Conservation (phyloP, 768 basidiomycete species). For the Arthromyces matolae region DNA sequence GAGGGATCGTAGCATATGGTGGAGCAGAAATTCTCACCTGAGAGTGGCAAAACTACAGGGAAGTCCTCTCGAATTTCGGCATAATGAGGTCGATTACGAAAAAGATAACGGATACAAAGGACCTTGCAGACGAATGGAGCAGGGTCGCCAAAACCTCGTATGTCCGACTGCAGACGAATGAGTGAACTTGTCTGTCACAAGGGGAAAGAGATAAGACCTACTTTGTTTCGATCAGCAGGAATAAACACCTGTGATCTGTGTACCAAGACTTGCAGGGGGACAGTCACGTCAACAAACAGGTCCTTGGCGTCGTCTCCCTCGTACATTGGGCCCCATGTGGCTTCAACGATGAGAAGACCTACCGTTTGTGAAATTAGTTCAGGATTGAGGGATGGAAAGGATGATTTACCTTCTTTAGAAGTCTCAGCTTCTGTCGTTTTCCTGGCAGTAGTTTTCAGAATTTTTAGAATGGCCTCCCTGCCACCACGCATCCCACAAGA, state of each 20-base stretch:
- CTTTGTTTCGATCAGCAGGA: slow-evolving; percentile 73
- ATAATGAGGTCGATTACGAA: slow-evolving; percentile 69
- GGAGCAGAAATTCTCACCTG: no score
- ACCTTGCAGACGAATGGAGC: slow-evolving; percentile 69
- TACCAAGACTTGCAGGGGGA: slow-evolving; percentile 80
- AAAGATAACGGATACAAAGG: slow-evolving; percentile 71
- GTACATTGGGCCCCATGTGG: slow-evolving; percentile 62
- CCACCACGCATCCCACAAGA: slow-evolving; percentile 60
- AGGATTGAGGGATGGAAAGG: not conserved
- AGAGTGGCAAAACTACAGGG: slow-evolving; percentile 69
- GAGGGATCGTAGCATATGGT: no score
- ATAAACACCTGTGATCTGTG: slow-evolving; percentile 75
- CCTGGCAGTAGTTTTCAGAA: slow-evolving; percentile 67
- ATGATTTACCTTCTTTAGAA: slow-evolving; percentile 55
- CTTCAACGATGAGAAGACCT: slow-evolving; percentile 79
- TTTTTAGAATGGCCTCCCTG: slow-evolving; percentile 53
- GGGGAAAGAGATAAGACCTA: slow-evolving; percentile 27
- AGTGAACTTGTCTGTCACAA: not conserved
- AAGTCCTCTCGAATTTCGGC: slow-evolving; percentile 71
- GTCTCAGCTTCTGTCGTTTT: slow-evolving; percentile 62
- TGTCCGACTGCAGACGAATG: slow-evolving; percentile 44
- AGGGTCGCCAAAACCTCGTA: slow-evolving; percentile 90
- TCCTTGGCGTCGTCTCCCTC: slow-evolving; percentile 47
- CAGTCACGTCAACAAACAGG: slow-evolving; percentile 70
- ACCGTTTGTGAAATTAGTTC: slow-evolving; percentile 9